phyloP scores from a whole-genome alignment of 352 stramenopile genomes.

The Phytopythium delawarense region DNA sequence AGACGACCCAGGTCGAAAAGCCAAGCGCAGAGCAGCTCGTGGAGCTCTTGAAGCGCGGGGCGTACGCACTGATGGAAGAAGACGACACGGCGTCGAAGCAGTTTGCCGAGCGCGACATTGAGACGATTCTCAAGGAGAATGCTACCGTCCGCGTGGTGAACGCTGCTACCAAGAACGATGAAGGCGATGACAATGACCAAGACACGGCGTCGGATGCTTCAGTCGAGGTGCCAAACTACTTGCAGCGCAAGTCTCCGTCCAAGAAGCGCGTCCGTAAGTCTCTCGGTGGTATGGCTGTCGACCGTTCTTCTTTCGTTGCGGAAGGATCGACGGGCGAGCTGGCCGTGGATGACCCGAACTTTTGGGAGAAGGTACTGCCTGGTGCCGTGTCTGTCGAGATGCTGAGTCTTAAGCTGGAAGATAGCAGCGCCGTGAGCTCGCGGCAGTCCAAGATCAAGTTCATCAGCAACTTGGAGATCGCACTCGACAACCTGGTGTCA shows the following conservation, averaged over 20 bases:
- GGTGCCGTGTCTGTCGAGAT: conserved; percentile 85
- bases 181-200: conserved; percentile 21
- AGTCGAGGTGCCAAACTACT: conserved; percentile 7
- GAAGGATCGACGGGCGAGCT: conserved; percentile 89
- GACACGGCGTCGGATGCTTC: conserved; percentile 2
- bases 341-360: conserved; percentile 95
- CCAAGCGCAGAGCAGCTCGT: conserved; percentile 93
- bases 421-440: conserved; percentile 73
- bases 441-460: conserved; percentile 87
- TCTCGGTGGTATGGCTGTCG: conserved; percentile 72
- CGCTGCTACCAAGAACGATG: conserved; percentile 22
- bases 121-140: conserved; percentile 92
- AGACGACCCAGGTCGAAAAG: conserved; percentile 84
- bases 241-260: conserved; percentile 34
- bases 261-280: conserved; percentile 70
- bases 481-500: conserved; percentile 57
- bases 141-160: conserved; percentile 68
- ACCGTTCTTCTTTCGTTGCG: conserved; percentile 90
- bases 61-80: conserved; percentile 98
- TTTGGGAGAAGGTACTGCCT: conserved; percentile 93
- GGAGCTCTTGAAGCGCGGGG: conserved; percentile 95
- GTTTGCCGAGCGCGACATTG: conserved; percentile 96
- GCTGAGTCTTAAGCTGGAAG: conserved; percentile 84
- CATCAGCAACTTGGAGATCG: conserved; percentile 84
- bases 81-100: conserved; percentile 93